These are phyloP conservation scores for Boletus hoseneyae DNA, from an alignment of 1,284 basidiomycete species.

Conservation along the genomic window DNA sequence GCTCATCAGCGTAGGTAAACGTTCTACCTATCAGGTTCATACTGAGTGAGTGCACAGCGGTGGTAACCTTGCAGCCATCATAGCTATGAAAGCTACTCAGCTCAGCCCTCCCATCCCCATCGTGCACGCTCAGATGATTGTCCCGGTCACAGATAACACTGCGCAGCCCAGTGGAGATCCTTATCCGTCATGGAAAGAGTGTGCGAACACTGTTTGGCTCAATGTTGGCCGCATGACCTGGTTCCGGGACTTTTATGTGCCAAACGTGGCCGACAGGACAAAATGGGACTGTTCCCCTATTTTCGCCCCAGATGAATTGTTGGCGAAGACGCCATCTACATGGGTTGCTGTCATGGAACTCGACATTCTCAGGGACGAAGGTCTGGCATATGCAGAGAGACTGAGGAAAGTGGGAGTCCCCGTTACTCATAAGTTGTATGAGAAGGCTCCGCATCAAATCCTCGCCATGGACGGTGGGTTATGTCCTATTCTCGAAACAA, in stretches of 20 bases:
- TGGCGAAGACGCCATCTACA: conserved; percentile 41
- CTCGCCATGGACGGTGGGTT: conserved; percentile 48
- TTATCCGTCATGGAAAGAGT: conserved; percentile 48
- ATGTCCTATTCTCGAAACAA: background rate
- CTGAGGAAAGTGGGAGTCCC: conserved; percentile 42
- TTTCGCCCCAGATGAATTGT: conserved; percentile 45
- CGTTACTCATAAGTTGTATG: conserved; percentile 43
- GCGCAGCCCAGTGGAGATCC: conserved; percentile 30
- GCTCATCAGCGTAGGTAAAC: conserved; percentile 46
- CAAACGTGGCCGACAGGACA: conserved; percentile 41
- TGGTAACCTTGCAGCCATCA: conserved; percentile 51
- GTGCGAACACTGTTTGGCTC: conserved; percentile 45
- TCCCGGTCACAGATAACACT: conserved; percentile 39
- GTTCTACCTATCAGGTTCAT: background rate
- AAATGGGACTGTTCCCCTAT: conserved; percentile 52
- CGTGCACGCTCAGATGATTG: conserved; percentile 44
- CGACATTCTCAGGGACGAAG: conserved; percentile 54
- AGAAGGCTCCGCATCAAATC: conserved; percentile 46
- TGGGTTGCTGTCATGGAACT: conserved; percentile 51
- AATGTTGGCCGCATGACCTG: conserved; percentile 48
- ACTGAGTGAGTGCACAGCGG: conserved; percentile 35
- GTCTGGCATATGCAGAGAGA: conserved; percentile 48
- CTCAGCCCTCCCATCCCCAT: conserved; percentile 41
- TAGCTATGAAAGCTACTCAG: conserved; percentile 46
- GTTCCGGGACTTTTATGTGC: conserved; percentile 51